Percentiles rank a stretch among this genome's conserved stretches.
Evolutionary conservation across 2,329 filamentous ascomycete genomes (phyloP).

Genomic region (Fusarium nurragi): DNA sequence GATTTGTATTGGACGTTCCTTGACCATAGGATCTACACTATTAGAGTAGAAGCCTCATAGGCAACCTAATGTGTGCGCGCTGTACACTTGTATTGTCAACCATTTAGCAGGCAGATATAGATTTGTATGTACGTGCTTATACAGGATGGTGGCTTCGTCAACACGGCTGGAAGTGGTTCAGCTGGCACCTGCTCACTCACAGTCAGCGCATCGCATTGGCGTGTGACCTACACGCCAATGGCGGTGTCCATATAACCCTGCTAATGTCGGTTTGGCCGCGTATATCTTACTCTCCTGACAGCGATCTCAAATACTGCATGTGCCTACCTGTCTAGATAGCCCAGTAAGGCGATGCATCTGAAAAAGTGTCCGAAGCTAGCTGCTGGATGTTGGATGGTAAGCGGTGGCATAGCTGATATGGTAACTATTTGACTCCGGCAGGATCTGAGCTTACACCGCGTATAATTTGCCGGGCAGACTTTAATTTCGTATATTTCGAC

Average conservation of each 20-base stretch:
- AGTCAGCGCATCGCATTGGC: background rate
- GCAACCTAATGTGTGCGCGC: background rate
- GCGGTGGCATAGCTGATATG: background rate
- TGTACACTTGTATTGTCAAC: background rate
- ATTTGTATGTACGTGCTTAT: background rate
- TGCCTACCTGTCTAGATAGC: background rate
- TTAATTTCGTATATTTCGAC: background rate
- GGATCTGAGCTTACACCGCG: background rate
- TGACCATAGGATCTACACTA: constrained; percentile 1
- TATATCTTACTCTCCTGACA: background rate
- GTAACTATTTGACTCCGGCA: background rate
- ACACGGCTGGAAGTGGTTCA: background rate
- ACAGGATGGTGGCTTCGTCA: background rate
- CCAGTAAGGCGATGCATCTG: background rate
- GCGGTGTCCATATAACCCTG: background rate
- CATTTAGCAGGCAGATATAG: background rate
- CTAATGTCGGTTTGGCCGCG: too few species aligned
- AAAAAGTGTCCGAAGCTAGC: background rate
- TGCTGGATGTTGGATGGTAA: background rate
- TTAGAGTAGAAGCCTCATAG: constrained; percentile 3
- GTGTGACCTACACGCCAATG: constrained; percentile 1
- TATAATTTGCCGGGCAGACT: background rate
- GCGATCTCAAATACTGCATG: background rate
- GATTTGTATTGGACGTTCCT: constrained; percentile 13
- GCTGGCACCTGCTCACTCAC: constrained; percentile 3